phyloP scores from a whole-genome alignment of 352 stramenopile genomes.

The Pythium pyrilobum region DNA sequence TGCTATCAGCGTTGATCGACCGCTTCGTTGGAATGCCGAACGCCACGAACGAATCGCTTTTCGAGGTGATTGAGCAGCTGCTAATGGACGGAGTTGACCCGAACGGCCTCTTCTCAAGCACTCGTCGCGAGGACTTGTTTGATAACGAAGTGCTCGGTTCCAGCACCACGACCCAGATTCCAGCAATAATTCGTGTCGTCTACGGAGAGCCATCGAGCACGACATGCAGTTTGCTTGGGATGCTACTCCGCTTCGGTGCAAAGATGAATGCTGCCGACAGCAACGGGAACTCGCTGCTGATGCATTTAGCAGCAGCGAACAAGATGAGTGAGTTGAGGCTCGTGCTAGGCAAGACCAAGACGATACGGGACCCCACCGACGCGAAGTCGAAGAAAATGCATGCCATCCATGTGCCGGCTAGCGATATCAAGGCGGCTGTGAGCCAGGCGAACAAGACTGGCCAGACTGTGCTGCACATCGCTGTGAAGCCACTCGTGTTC shows the following conservation, averaged over 20 bases:
- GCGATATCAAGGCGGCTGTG: slow-evolving; percentile 40
- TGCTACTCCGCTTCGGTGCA: slow-evolving; percentile 56
- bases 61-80: slow-evolving; percentile 41
- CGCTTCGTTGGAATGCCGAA: slow-evolving; percentile 34
- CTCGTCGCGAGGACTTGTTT: slow-evolving; percentile 28
- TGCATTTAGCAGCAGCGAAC: slow-evolving; percentile 55
- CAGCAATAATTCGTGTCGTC: slow-evolving; percentile 39
- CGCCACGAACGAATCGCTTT: slow-evolving; percentile 17
- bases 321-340: slow-evolving; percentile 38
- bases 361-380: slow-evolving; percentile 32
- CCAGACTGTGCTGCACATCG: slow-evolving; percentile 49
- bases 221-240: slow-evolving; percentile 33
- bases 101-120: slow-evolving; percentile 39
- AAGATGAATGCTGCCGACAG: slow-evolving; percentile 42
- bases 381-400: slow-evolving; percentile 25
- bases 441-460: slow-evolving; percentile 33
- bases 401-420: slow-evolving; percentile 36
- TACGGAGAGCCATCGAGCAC: slow-evolving; percentile 24
- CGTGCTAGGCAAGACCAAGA: slow-evolving; percentile 36
- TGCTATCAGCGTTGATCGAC: slow-evolving; percentile 50
- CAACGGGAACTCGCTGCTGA: slow-evolving; percentile 53
- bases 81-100: slow-evolving; percentile 50
- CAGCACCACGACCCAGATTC: slow-evolving; percentile 26
- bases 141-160: slow-evolving; percentile 27
- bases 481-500: slow-evolving; percentile 49